Evolutionary conservation across 352 stramenopile genomes (phyloP), one percentile per base, ranked within the genome.

Genomic region (Globisporangium echinulatum): DNA sequence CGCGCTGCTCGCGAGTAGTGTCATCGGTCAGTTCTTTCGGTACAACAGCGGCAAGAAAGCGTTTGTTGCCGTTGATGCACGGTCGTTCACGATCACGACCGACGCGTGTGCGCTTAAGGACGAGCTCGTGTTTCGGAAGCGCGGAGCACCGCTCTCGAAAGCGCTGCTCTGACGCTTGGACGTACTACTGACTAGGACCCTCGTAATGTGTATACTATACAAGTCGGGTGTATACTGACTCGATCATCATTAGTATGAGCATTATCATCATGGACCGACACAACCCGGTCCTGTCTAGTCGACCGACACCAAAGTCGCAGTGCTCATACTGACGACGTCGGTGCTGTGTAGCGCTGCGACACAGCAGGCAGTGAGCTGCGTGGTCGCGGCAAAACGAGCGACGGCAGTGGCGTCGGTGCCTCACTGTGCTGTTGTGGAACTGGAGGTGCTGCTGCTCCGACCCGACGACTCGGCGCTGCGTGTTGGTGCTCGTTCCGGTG

Each of bases 21-120:
- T 68, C 14, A 78, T 91, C 38, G 74, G 70, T 9, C 82, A 90
- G 65, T 90, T 92, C 50, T 93, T 92, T 62, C 85, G 85, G 53
- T 92, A 93, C 70, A 93, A 88, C 51, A 90, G 82, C 10, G 82
- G 79, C 33, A 93, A 92, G 48, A 93, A 92, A 54, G 77, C 83
- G 52, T 92, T 93, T 19, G 49, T 79, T 8, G 57, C 82, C 0
- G 77, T 92, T 8, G 71, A 87, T 17, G 83, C 78, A 15, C 68
- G 82, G 2, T 77, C 72, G 0, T 92, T 93, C 58, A 93, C 82
- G 1, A 70, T 88, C 36, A 85, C 76, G 49, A 93, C 82, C 0
- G 84, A 93, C 58, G 84, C 79, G 7, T 89, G 75, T 39, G 77
- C 84, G 33, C 70, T 92, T 13, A 56, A 64, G 43, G 73, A 88